These are phyloP conservation scores for Lipomyces anomalus DNA, from an alignment of 805 yeast genomes.

Conservation along the genomic window DNA sequence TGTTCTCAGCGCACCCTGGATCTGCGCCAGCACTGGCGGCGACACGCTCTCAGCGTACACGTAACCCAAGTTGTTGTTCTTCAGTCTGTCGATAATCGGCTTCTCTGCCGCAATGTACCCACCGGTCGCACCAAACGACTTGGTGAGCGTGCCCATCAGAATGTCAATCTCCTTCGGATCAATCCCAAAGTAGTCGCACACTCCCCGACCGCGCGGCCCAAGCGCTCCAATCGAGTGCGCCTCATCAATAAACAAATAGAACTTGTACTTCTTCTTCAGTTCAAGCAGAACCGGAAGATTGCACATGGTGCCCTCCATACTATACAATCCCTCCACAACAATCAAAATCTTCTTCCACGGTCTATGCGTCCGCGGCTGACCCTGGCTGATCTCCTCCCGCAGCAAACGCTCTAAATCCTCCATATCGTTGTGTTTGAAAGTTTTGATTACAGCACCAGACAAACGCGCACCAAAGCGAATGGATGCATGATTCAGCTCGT, in stretches of 20 bases:
- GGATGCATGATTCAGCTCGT: conserved; percentile 91
- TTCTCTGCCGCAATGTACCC: conserved; percentile 86
- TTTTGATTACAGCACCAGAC: conserved; percentile 76
- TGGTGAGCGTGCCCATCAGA: conserved; percentile 95
- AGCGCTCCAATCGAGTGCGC: conserved; percentile 99
- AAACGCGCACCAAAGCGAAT: conserved; percentile 91
- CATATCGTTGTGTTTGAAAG: conserved; percentile 79
- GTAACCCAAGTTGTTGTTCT: conserved; percentile 66
- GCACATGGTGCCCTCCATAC: conserved; percentile 87
- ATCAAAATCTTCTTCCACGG: conserved; percentile 81
- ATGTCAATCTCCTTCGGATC: conserved; percentile 73
- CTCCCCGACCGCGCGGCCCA: conserved; percentile 91
- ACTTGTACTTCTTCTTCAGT: conserved; percentile 76
- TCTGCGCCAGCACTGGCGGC: conserved; percentile 87
- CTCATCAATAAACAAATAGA: conserved; percentile 88
- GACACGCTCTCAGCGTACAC: conserved; percentile 70
- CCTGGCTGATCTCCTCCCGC: conserved; percentile 82
- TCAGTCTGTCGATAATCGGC: conserved; percentile 63
- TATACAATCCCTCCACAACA: conserved; percentile 84
- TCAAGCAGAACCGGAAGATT: conserved; percentile 70
- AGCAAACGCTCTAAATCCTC: conserved; percentile 64
- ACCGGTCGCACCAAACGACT: conserved; percentile 98
- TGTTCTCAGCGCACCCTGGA: conserved; percentile 68
- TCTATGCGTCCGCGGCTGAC: conserved; percentile 90
- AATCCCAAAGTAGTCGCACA: conserved; percentile 86